Percentiles rank a stretch among this genome's conserved stretches.
Conservation (phyloP, 108 stramenopile species). For the Cyclotella cryptica region DNA sequence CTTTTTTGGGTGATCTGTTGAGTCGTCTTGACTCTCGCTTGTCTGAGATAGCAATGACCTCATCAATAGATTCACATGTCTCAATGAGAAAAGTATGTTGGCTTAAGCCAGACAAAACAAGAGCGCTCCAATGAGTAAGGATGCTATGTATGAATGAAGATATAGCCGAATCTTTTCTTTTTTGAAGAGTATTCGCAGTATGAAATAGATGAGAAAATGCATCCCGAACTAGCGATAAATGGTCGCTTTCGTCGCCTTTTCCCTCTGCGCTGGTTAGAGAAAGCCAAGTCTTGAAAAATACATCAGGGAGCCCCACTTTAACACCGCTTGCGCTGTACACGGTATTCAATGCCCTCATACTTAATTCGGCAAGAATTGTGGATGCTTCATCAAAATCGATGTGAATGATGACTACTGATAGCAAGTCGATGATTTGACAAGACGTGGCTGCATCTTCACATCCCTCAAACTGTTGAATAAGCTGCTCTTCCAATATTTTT, state of each 20-base stretch:
- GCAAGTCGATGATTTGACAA: slow-evolving; percentile 40
- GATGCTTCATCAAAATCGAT: slow-evolving; percentile 10
- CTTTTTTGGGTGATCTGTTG: slow-evolving; percentile 3
- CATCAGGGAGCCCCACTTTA: slow-evolving; percentile 30
- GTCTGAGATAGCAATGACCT: slow-evolving; percentile 3
- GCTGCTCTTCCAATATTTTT: slow-evolving; percentile 9
- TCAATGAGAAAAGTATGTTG: slow-evolving; percentile 16
- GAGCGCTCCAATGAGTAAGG: slow-evolving; percentile 42
- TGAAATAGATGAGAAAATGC: slow-evolving; percentile 25
- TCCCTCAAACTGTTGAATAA: slow-evolving; percentile 18
- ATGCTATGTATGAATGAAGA: slow-evolving; percentile 36
- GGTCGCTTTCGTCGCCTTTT: slow-evolving; percentile 12
- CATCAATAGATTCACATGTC: slow-evolving; percentile 25
- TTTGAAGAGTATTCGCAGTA: slow-evolving; percentile 28
- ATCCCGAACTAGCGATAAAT: slow-evolving; percentile 17
- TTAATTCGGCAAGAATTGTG: slow-evolving; percentile 18
- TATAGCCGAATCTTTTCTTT: slow-evolving; percentile 28
- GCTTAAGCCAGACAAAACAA: slow-evolving; percentile 21
- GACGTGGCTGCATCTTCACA: slow-evolving; percentile 36
- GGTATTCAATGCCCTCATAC: slow-evolving; percentile 19
- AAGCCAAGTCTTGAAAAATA: slow-evolving; percentile 31
- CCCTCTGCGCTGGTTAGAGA: slow-evolving; percentile 9
- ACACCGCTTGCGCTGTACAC: slow-evolving; percentile 26
- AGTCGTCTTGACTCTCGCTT: slow-evolving; percentile 6
- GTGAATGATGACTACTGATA: slow-evolving; percentile 36